These are phyloP conservation scores for Amanita thiersii DNA, from an alignment of 768 basidiomycete genomes.

Conservation along the genomic window DNA sequence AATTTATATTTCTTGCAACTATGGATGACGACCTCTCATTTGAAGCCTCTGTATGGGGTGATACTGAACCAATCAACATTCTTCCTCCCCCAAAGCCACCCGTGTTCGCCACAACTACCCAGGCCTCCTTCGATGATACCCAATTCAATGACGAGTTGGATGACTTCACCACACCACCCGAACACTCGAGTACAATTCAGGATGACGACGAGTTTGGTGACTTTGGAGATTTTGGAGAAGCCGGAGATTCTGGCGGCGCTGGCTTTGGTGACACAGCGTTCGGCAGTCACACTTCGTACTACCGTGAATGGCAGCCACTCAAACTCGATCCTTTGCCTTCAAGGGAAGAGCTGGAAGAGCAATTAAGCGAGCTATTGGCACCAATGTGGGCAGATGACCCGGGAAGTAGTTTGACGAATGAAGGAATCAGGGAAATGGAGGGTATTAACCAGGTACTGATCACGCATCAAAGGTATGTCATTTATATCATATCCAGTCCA, in stretches of 20 bases:
- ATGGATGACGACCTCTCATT: conserved; percentile 74
- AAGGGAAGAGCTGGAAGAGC: conserved; percentile 43
- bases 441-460: conserved; percentile 76
- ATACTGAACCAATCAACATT: conserved; percentile 26
- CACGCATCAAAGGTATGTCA: conserved; percentile 60
- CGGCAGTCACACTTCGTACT: conserved; percentile 30
- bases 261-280: conserved; percentile 31
- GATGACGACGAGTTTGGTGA: conserved; percentile 78
- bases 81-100: conserved; percentile 20
- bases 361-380: conserved; percentile 57
- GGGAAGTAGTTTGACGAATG: conserved; percentile 48
- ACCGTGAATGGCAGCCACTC: conserved; percentile 56
- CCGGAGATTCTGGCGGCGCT: conserved; percentile 23
- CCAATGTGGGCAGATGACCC: conserved; percentile 51
- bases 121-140: conserved; percentile 23
- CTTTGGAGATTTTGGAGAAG: conserved; percentile 83
- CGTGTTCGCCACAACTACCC: conserved; percentile 15
- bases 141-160: conserved; percentile 48
- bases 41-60: conserved; percentile 68
- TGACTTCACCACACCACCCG: conserved; percentile 45
- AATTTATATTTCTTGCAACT: background rate
- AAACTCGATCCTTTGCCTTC: conserved; percentile 58
- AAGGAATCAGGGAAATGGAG: conserved; percentile 70
- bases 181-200: conserved; percentile 17
- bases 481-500: conserved; percentile 5